phyloP scores from a whole-genome alignment of 208 protist genomes.

The Strigomonas galati region DNA sequence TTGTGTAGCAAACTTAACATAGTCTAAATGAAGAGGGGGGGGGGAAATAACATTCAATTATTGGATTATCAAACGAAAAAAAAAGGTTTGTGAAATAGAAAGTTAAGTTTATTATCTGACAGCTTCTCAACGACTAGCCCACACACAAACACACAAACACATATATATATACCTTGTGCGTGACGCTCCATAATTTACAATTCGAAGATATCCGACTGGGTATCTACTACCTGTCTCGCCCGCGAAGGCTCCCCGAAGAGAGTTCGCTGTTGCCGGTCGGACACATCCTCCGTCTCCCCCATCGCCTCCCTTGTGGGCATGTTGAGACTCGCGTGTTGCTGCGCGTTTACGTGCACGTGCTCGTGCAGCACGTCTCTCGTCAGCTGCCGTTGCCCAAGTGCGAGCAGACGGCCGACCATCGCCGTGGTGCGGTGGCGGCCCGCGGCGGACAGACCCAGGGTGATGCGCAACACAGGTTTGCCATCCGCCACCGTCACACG shows the following conservation, averaged over 20 bases:
- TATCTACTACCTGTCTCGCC: too few relatives aligned
- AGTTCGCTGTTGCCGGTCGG: constrained; percentile 22
- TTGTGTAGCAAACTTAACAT: too few relatives aligned
- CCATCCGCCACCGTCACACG: neutral
- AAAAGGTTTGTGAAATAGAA: too few relatives aligned
- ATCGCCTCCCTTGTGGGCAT: constrained; percentile 23
- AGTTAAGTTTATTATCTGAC: too few relatives aligned
- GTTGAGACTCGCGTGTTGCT: constrained; percentile 14
- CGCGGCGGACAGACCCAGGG: constrained; percentile 29
- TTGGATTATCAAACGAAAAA: too few relatives aligned
- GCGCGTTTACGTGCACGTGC: constrained; percentile 17
- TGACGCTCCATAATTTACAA: too few relatives aligned
- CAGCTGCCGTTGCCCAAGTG: neutral
- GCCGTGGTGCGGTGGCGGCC: constrained; percentile 40
- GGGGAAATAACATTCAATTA: too few relatives aligned
- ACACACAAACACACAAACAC: too few relatives aligned
- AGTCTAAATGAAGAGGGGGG: too few relatives aligned
- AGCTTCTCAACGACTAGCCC: too few relatives aligned
- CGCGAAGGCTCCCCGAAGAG: constrained; percentile 4
- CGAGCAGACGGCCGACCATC: constrained; percentile 44
- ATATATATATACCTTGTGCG: too few relatives aligned
- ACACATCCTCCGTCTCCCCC: constrained; percentile 13
- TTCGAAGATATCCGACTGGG: too few relatives aligned
- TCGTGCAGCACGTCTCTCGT: neutral
- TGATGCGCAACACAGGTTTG: constrained; percentile 30